Evolutionary conservation across 2,329 filamentous ascomycete species (phyloP).

Genomic region (Colletotrichum camelliae): DNA sequence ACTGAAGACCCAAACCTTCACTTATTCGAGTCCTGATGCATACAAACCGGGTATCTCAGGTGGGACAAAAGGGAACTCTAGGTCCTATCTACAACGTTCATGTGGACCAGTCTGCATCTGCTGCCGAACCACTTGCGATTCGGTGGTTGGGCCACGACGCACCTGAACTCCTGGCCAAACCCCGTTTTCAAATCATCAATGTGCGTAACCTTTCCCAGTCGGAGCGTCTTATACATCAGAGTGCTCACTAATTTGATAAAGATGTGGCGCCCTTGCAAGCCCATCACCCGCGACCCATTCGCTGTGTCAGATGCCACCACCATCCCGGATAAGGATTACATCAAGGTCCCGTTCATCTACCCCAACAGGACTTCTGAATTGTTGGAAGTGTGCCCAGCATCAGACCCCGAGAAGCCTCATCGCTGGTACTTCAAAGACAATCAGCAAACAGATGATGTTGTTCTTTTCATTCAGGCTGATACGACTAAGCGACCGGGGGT

Average conservation of each 20-base stretch:
- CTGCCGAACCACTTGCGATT: background rate
- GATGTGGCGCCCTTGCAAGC: background rate
- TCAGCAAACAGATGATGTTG: background rate
- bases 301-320: background rate
- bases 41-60: background rate
- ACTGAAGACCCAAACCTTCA: background rate
- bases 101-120: background rate
- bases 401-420: background rate
- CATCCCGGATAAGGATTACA: background rate
- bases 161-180: background rate
- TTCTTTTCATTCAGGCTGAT: background rate
- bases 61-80: background rate
- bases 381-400: background rate
- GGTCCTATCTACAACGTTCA: background rate
- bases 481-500: background rate
- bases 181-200: background rate
- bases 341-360: background rate
- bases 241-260: fast-evolving
- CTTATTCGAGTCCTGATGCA: background rate
- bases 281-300: background rate
- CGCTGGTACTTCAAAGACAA: background rate
- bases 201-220: background rate
- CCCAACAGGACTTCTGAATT: background rate
- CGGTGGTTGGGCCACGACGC: background rate
- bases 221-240: fast-evolving